Evolutionary conservation across 805 yeast genomes (phyloP), one percentile per base, ranked within the genome.

Genomic region (Kazachstania psychrophila): DNA sequence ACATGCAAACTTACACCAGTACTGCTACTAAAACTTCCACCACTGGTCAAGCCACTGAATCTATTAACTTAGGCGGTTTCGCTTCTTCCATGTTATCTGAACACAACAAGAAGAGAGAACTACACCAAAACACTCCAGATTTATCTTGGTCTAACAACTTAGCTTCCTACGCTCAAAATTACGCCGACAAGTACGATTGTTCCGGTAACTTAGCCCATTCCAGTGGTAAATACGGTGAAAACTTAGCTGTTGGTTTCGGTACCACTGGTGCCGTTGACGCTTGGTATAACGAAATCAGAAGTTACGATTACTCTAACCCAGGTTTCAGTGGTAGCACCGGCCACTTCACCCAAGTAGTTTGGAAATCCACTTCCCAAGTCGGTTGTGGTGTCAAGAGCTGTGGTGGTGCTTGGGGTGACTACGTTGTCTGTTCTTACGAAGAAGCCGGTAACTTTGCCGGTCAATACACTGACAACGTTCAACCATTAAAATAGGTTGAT

Each of bases 341-440:
- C 37, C 89, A 81, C 54, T 80, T 80, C 64, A 79, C 88, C 9
- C 88, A 82, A 60, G 51, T 80, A 23, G 72, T 82, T 19, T 81
- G 92, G 92, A 72, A 71, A 44, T 49, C 66, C 11, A 63, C 81
- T 26, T 60, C 73, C 6, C 59, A 71, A 45, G 56, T 81, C 14
- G 92, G 89, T 36, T 82, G 92, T 66, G 84, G 80, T 36, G 62
- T 66, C 58, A 76, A 74, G 52, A 55, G 69, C 46, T 82, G 95
- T 63, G 52, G 61, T 34, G 64, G 66, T 53, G 30, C 37, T 33
- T 64, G 69, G 73, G 75, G 76, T 34, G 62, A 65, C 47, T 85
- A 82, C 62, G 66, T 80, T 38, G 73, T 82, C 43, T 86, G 95
- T 60, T 74, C 78, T 37, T 86, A 86, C 60, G 62, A 68, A 51